These are phyloP conservation scores for Hyaloperonospora brassicae DNA, from an alignment of 352 stramenopile genomes.

Conservation along the genomic window DNA sequence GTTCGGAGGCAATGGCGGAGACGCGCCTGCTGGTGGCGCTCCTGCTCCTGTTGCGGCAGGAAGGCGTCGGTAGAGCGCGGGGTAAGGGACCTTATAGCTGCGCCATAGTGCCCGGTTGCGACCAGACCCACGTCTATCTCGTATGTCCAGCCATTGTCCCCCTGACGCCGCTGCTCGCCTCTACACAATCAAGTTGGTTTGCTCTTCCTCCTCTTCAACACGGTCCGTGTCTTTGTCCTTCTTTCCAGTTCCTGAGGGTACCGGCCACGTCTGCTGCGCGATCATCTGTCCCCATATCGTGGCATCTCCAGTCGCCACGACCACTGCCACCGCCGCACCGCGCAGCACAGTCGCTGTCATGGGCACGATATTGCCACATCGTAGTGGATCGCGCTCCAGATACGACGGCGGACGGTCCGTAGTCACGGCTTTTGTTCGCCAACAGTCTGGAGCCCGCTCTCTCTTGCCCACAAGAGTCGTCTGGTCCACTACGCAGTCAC, in stretches of 20 bases:
- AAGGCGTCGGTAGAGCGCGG: conserved; percentile 23
- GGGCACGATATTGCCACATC: conserved; percentile 58
- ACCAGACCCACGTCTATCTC: too few species aligned
- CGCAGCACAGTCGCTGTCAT: conserved; percentile 55
- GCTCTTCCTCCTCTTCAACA: conserved; percentile 24
- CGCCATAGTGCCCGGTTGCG: too few species aligned
- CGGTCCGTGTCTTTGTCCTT: conserved; percentile 12
- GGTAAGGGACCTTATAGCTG: conserved; percentile 11
- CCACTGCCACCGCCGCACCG: conserved; percentile 49
- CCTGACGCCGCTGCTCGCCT: too few species aligned
- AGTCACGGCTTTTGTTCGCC: conserved; percentile 32
- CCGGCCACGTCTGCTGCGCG: conserved; percentile 51
- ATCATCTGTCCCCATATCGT: conserved; percentile 67
- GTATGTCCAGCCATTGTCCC: neutral
- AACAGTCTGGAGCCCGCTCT: conserved; percentile 12
- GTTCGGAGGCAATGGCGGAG: conserved; percentile 45
- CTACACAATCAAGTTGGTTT: conserved; percentile 30
- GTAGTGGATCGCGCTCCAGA: conserved; percentile 27
- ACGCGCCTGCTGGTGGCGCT: conserved; percentile 29
- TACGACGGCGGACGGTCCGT: conserved; percentile 14
- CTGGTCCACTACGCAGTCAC: conserved; percentile 70
- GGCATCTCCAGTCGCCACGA: conserved; percentile 64
- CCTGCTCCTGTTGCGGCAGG: conserved; percentile 23
- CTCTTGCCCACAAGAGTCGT: conserved; percentile 32
- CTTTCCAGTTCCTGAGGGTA: conserved; percentile 5